These are phyloP conservation scores for Colletotrichum lini DNA, from an alignment of 2,329 filamentous ascomycete genomes.

Conservation along the genomic window DNA sequence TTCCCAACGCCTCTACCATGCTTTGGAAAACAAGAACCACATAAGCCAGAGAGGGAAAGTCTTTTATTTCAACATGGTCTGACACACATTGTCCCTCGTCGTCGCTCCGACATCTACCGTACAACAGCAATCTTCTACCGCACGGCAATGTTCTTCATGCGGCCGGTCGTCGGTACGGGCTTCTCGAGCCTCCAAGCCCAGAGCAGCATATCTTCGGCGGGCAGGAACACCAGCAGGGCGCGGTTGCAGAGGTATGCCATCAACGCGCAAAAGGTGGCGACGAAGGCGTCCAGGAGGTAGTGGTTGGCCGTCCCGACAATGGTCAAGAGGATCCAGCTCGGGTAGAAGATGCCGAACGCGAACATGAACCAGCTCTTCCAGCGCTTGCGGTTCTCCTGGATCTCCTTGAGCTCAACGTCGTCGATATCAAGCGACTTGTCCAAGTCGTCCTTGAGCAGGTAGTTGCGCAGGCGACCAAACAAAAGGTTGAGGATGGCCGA, in stretches of 20 bases:
- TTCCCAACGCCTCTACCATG: constrained; percentile 39
- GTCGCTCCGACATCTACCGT: not conserved
- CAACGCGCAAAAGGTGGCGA: constrained; percentile 72
- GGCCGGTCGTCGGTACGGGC: constrained; percentile 66
- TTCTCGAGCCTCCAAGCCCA: constrained; percentile 75
- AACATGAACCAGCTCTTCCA: constrained; percentile 49
- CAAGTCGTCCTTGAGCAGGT: constrained; percentile 35
- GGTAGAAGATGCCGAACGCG: constrained; percentile 65
- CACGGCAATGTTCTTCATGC: constrained; percentile 44
- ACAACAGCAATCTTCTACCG: not conserved
- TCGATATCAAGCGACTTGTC: constrained; percentile 41
- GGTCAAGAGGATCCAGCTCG: constrained; percentile 66
- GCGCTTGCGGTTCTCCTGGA: constrained; percentile 46
- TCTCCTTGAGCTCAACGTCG: constrained; percentile 43
- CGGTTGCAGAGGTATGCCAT: constrained; percentile 70
- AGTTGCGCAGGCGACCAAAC: constrained; percentile 45
- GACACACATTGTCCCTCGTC: not conserved
- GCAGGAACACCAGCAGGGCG: constrained; percentile 70
- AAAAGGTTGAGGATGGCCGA: constrained; percentile 62
- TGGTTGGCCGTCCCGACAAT: constrained; percentile 76
- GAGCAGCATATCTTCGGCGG: constrained; percentile 76
- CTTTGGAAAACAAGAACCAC: constrained; percentile 18
- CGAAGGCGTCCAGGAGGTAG: constrained; percentile 77
- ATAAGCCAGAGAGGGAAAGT: not conserved
- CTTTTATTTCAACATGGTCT: constrained; percentile 18